Evolutionary conservation across 768 basidiomycete species (phyloP), one percentile per base, ranked within the genome.

Genomic region (Leccinum disarticulatum): DNA sequence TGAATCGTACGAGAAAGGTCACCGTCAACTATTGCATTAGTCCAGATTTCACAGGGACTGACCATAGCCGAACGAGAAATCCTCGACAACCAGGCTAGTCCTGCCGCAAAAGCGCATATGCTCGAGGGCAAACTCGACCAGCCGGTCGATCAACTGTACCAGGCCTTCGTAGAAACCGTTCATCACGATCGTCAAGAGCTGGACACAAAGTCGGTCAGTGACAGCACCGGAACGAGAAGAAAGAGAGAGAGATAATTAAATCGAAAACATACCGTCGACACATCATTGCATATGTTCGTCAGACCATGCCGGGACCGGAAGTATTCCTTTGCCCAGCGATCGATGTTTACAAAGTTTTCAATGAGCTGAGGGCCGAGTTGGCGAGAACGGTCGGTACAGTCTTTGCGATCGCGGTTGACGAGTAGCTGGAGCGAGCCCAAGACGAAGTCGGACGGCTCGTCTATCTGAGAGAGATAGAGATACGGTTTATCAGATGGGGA

Each of bases 31-130:
- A 46, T 19, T 46, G 43, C 19, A 46, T 19, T 11, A 19, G 43
- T 46, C 5, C 5, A 46, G 11, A 19, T 19, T 19, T 46, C 11
- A 46, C 19, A 33, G 56, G 25, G 33, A 64, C 68, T 15, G 10
- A 74, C 71, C 71, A 19, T 69, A 73, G 41, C 71, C 71, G 27
- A 73, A 69, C 11, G 71, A 55, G 30, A 73, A 73, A 62, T 73
- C 69, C 19, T 64, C 63, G 0, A 74, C 8, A 8, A n/a, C 35
- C 6, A 73, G 61, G 9, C 10, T 59, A 8, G 38, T 49, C 13
- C 71, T 63, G 43, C 65, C 62, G 19, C 60, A 58, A 46, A 43
- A 1, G n/a, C 19, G 61, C 71, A 74, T 73, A 22, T 69, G 56
- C 15, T 57, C 53, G 7, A 73, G 54, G 6, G 71, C 73, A 47